Conservation (phyloP, 352 stramenopile species). For the Pythium aristosporum region DNA sequence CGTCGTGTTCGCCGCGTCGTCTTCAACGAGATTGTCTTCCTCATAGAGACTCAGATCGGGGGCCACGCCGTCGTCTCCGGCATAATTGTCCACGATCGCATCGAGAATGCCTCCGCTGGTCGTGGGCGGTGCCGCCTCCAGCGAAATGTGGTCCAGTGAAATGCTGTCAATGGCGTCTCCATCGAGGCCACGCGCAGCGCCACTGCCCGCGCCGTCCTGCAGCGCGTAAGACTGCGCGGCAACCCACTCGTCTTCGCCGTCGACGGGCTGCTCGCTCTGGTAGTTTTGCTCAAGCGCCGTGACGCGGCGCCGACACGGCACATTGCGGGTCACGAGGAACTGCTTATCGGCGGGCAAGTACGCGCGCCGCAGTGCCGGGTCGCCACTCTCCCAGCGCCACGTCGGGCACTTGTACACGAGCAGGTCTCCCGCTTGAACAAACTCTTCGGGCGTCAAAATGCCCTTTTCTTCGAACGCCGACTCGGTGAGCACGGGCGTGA, state of each 20-base stretch:
- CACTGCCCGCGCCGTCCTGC: slow-evolving; percentile 15
- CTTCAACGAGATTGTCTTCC: slow-evolving; percentile 71
- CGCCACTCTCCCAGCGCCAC: slow-evolving; percentile 91
- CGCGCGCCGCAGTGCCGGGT: slow-evolving; percentile 47
- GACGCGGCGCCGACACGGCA: slow-evolving; percentile 86
- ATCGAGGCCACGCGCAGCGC: slow-evolving; percentile 9
- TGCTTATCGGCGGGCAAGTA: slow-evolving; percentile 87
- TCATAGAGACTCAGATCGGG: slow-evolving; percentile 71
- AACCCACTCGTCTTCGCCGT: slow-evolving; percentile 91
- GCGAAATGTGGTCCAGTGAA: slow-evolving; percentile 61
- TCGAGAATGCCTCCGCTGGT: slow-evolving; percentile 43
- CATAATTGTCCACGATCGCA: slow-evolving; percentile 74
- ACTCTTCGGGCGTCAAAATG: slow-evolving; percentile 96
- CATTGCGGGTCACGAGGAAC: slow-evolving; percentile 86
- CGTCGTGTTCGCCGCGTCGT: slow-evolving; percentile 46
- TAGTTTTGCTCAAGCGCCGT: slow-evolving; percentile 76
- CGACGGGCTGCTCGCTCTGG: slow-evolving; percentile 64
- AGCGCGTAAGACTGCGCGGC: slow-evolving; percentile 77
- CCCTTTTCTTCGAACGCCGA: slow-evolving; percentile 93
- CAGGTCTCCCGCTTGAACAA: slow-evolving; percentile 93
- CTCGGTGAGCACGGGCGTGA: slow-evolving; percentile 89
- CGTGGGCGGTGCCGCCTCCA: slow-evolving; percentile 26
- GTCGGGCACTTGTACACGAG: slow-evolving; percentile 97
- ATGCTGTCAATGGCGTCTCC: slow-evolving; percentile 35
- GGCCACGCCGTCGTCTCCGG: slow-evolving; percentile 1